phyloP scores from a whole-genome alignment of 345 rosid species.

The Sonneratia alba region DNA sequence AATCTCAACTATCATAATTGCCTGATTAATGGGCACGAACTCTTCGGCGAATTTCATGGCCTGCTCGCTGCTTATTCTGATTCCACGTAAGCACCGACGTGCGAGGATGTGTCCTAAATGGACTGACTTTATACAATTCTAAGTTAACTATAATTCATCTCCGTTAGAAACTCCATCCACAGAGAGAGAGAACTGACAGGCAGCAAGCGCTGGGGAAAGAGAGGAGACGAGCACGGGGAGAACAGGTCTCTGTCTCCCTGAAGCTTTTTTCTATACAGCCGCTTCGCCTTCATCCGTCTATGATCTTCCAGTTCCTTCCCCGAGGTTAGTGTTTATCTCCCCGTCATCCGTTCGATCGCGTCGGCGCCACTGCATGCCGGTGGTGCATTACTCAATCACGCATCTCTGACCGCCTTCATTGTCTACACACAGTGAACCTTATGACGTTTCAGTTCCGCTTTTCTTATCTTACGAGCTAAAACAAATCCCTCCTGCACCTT shows the following conservation, averaged over 20 bases:
- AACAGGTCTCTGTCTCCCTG: not conserved
- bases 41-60: too few species aligned
- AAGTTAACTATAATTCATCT: too few species aligned
- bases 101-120: too few species aligned
- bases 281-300: not conserved
- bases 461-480: not conserved
- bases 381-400: not conserved
- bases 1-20: too few species aligned
- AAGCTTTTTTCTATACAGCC: not conserved
- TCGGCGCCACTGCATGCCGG: not conserved
- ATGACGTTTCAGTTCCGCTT: constrained; percentile 5
- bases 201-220: not conserved
- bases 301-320: not conserved
- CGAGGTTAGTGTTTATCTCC: not conserved
- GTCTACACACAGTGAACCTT: not conserved
- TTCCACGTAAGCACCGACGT: too few species aligned
- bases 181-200: too few species aligned
- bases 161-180: too few species aligned
- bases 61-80: too few species aligned
- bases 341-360: not conserved
- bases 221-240: not conserved
- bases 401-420: not conserved
- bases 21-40: too few species aligned
- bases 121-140: too few species aligned
- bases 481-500: not conserved